Evolutionary conservation across 129 eudicot species (phyloP).

Genomic region (Chrysanthemum makinoi): DNA sequence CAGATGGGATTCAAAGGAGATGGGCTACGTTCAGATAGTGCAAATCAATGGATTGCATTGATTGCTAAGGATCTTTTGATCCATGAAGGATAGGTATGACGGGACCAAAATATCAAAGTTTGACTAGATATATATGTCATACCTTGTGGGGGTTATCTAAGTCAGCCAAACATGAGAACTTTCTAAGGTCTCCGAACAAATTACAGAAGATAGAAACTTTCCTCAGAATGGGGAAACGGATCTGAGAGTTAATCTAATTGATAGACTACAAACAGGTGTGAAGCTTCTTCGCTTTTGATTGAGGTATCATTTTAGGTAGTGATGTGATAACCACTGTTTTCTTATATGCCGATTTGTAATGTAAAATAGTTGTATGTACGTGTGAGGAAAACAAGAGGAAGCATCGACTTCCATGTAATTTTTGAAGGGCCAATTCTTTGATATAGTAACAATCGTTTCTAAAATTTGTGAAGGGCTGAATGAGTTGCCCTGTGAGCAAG

Average conservation of each 20-base stretch:
- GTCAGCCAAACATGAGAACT: slow-evolving; percentile 16
- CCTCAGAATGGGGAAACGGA: slow-evolving; percentile 22
- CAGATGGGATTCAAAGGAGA: slow-evolving; percentile 84
- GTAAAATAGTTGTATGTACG: slow-evolving; percentile 40
- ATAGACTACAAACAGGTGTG: slow-evolving; percentile 49
- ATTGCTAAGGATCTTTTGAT: slow-evolving; percentile 79
- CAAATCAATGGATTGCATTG: slow-evolving; percentile 83
- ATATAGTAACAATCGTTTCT: slow-evolving; percentile 14
- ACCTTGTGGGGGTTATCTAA: slow-evolving; percentile 14
- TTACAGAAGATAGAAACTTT: slow-evolving; percentile 21
- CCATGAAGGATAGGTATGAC: slow-evolving; percentile 58
- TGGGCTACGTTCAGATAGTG: slow-evolving; percentile 71
- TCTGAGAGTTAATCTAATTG: slow-evolving; percentile 49
- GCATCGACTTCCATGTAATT: slow-evolving; percentile 22
- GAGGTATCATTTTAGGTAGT: slow-evolving; percentile 16
- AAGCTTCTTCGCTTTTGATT: slow-evolving; percentile 6
- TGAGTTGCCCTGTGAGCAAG: background rate
- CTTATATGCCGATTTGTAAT: slow-evolving; percentile 29
- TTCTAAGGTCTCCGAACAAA: slow-evolving; percentile 11
- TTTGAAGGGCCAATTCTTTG: slow-evolving; percentile 33
- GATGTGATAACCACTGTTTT: slow-evolving; percentile 14
- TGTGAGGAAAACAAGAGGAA: slow-evolving; percentile 11
- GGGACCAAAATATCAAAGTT: slow-evolving; percentile 4
- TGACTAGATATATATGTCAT: slow-evolving; percentile 6
- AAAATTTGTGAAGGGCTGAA: background rate